Conservation (phyloP, 768 basidiomycete species). For the Lentinula sp. region DNA sequence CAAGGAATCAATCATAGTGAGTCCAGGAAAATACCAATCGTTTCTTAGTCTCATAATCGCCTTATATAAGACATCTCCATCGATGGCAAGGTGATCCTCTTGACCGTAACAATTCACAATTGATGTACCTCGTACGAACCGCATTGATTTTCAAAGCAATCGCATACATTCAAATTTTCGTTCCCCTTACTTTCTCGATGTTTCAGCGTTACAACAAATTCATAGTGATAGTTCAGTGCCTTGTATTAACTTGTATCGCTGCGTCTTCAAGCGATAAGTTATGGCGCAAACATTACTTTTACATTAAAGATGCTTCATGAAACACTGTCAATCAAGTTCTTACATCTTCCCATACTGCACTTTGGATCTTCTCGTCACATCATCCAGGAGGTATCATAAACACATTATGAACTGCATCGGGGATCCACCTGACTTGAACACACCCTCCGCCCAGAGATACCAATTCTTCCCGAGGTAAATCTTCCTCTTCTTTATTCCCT, state of each 20-base stretch:
- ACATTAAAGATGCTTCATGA: neutral
- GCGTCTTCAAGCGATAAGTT: too few species aligned
- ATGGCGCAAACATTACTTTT: neutral
- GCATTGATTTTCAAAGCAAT: too few species aligned
- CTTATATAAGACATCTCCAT: slow-evolving; percentile 33
- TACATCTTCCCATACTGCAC: slow-evolving; percentile 31
- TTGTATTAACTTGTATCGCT: too few species aligned
- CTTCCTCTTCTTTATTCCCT: neutral
- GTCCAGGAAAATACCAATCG: neutral
- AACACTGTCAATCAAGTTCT: slow-evolving; percentile 26
- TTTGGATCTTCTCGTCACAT: slow-evolving; percentile 36
- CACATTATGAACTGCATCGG: slow-evolving; percentile 39
- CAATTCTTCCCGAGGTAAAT: slow-evolving; percentile 19
- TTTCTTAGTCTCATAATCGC: neutral
- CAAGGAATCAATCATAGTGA: slow-evolving; percentile 48
- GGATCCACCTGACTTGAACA: slow-evolving; percentile 25
- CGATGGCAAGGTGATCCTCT: slow-evolving; percentile 43
- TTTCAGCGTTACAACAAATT: too few species aligned
- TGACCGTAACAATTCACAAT: slow-evolving; percentile 34
- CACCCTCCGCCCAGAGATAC: neutral
- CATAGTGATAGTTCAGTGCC: too few species aligned
- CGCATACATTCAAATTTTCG: too few species aligned
- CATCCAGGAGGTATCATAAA: slow-evolving; percentile 34
- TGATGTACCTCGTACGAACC: neutral
- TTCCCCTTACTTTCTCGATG: too few species aligned